Conservation (phyloP, 148 eudicot species). For the Arctostaphylos glauca region DNA sequence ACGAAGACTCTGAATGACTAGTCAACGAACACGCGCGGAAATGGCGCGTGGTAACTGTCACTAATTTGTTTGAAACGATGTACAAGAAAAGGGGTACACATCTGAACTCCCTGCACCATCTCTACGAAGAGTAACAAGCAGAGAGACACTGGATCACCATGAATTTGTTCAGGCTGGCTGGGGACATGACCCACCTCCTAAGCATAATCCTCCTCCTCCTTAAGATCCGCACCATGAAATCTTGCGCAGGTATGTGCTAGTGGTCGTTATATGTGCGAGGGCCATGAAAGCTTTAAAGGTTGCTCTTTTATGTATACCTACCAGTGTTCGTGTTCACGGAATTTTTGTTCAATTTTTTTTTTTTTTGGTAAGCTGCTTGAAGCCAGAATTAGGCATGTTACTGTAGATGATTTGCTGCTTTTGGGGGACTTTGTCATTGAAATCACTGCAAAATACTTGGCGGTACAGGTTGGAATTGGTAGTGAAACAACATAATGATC, state of each 20-base stretch:
- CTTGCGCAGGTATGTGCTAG: conserved; percentile 43
- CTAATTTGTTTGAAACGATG: not conserved
- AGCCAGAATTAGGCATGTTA: not conserved
- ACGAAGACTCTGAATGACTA: too few species aligned
- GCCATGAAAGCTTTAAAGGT: too few species aligned
- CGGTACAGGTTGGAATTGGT: not conserved
- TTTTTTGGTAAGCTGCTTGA: not conserved
- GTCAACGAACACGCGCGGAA: too few species aligned
- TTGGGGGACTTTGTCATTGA: too few species aligned
- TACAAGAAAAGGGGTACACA: not conserved
- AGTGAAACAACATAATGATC: not conserved
- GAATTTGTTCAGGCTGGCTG: conserved; percentile 53
- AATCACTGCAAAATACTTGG: not conserved
- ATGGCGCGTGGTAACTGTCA: not conserved
- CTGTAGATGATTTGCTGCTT: too few species aligned
- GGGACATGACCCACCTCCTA: conserved; percentile 59
- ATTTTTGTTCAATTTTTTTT: not conserved
- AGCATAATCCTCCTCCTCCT: conserved; percentile 50
- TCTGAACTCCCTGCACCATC: not conserved
- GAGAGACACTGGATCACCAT: conserved; percentile 13
- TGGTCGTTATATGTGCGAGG: not conserved
- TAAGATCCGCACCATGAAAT: conserved; percentile 51
- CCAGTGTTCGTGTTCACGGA: not conserved
- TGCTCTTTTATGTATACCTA: too few species aligned
- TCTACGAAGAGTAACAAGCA: not conserved